Percentiles rank a stretch among this genome's conserved stretches.
These are phyloP conservation scores for Arthrobotrys conoides DNA, from an alignment of 2,329 filamentous ascomycete genomes.

Conservation along the genomic window DNA sequence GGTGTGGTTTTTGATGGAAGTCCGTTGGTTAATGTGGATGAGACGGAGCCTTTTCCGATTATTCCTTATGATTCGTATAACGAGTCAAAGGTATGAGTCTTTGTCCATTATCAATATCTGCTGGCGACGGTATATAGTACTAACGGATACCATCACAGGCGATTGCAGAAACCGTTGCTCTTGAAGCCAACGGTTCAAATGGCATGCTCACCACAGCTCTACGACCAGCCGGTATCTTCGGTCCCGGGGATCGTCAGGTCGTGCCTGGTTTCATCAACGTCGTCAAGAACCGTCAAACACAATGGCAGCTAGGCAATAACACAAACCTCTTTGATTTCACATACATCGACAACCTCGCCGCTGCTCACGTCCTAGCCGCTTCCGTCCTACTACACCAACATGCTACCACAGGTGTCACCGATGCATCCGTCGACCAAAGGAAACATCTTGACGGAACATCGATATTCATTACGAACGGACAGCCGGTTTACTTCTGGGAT, in stretches of 20 bases:
- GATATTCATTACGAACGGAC: slow-evolving; percentile 91
- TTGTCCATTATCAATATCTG: slow-evolving; percentile 17
- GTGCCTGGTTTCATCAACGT: slow-evolving; percentile 81
- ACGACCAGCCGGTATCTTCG: slow-evolving; percentile 90
- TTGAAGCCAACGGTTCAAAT: slow-evolving; percentile 79
- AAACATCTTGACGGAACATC: slow-evolving; percentile 84
- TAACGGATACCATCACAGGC: slow-evolving; percentile 69
- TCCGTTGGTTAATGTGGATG: slow-evolving; percentile 87
- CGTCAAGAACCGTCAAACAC: slow-evolving; percentile 77
- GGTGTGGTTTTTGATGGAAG: slow-evolving; percentile 88
- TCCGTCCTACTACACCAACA: slow-evolving; percentile 77
- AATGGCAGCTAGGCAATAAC: slow-evolving; percentile 84
- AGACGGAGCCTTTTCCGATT: slow-evolving; percentile 82
- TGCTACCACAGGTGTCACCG: slow-evolving; percentile 65
- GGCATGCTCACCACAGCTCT: slow-evolving; percentile 81
- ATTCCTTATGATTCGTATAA: slow-evolving; percentile 88
- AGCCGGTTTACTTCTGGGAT: slow-evolving; percentile 92
- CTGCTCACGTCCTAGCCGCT: slow-evolving; percentile 86
- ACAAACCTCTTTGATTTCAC: slow-evolving; percentile 80
- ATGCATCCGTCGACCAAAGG: slow-evolving; percentile 75
- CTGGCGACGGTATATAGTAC: slow-evolving; percentile 60
- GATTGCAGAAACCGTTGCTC: slow-evolving; percentile 83
- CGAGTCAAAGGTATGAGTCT: slow-evolving; percentile 81
- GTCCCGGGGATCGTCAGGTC: slow-evolving; percentile 79
- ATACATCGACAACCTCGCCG: slow-evolving; percentile 78